Percentiles rank a stretch among this genome's conserved stretches.
phyloP scores from a whole-genome alignment of 2,329 filamentous ascomycete genomes.

The Coniochaeta pulveracea region DNA sequence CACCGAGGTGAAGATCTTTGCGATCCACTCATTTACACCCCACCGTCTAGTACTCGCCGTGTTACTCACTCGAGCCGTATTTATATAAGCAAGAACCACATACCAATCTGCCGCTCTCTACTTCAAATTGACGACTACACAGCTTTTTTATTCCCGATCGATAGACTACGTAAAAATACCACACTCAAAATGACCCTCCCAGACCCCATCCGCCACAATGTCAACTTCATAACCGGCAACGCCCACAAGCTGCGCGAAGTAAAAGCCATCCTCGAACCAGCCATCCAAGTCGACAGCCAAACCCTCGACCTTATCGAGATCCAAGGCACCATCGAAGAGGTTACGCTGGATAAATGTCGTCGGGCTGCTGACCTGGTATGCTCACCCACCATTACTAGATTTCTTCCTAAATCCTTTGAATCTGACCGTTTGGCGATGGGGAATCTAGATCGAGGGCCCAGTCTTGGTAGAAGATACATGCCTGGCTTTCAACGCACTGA shows the following conservation, averaged over 20 bases:
- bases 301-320: conserved; percentile 77
- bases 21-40: background rate
- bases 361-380: conserved; percentile 67
- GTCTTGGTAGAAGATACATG: conserved; percentile 95
- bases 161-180: no score
- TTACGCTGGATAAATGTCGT: conserved; percentile 77
- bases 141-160: no score
- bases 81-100: no score
- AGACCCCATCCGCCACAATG: conserved; percentile 17
- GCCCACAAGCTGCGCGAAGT: conserved; percentile 89
- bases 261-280: conserved; percentile 68
- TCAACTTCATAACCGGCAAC: conserved; percentile 97
- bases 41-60: background rate
- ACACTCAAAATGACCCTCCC: conserved; percentile 20
- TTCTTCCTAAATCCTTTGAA: background rate
- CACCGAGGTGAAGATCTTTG: conserved; percentile 1
- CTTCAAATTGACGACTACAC: no score
- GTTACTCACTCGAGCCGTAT: conserved; percentile 3
- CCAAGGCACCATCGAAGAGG: conserved; percentile 85
- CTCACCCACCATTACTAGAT: conserved; percentile 1
- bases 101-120: no score
- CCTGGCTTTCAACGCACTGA: conserved; percentile 81
- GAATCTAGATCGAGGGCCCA: conserved; percentile 60
- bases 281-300: conserved; percentile 63
- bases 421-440: conserved; percentile 3